phyloP scores from a whole-genome alignment of 345 rosid species.

The Gossypium raimondii region DNA sequence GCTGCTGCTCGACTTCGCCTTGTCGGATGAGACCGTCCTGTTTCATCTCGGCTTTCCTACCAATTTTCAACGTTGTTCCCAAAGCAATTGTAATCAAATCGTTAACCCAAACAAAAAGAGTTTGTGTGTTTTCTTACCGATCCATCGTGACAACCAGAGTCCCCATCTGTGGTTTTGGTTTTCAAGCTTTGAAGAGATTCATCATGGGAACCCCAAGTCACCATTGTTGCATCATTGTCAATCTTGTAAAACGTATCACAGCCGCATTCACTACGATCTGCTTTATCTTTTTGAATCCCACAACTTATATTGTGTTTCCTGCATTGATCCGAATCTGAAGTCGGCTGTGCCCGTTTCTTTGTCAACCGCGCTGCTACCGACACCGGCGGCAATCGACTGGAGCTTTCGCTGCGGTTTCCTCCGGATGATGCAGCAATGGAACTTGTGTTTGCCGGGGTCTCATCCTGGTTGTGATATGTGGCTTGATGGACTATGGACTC shows the following conservation, averaged over 20 bases:
- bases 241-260: slow-evolving; percentile 27
- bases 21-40: slow-evolving; percentile 41
- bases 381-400: slow-evolving; percentile 6
- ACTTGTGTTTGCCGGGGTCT: neutral
- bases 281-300: slow-evolving; percentile 1
- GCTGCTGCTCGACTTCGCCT: slow-evolving; percentile 87
- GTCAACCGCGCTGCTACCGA: slow-evolving; percentile 8
- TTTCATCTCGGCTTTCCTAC: slow-evolving; percentile 26
- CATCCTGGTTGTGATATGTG: slow-evolving; percentile 17
- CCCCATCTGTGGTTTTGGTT: slow-evolving; percentile 44
- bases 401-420: slow-evolving; percentile 3
- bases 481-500: slow-evolving; percentile 92
- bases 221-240: slow-evolving; percentile 30
- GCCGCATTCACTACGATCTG: slow-evolving; percentile 19
- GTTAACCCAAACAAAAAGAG: neutral
- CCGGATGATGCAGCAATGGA: slow-evolving; percentile 34
- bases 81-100: neutral
- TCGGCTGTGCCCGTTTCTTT: slow-evolving; percentile 28
- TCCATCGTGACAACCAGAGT: slow-evolving; percentile 39
- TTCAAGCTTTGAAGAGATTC: slow-evolving; percentile 44
- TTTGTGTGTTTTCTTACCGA: slow-evolving; percentile 32
- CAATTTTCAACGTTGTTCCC: slow-evolving; percentile 13
- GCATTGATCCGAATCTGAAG: slow-evolving; percentile 18
- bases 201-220: slow-evolving; percentile 46
- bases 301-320: neutral